A percentile compares a stretch with the other conserved stretches of the same genome.
Evolutionary conservation across 176 grass and related monocot genomes (phyloP).

Genomic region (Luzula sylvatica): DNA sequence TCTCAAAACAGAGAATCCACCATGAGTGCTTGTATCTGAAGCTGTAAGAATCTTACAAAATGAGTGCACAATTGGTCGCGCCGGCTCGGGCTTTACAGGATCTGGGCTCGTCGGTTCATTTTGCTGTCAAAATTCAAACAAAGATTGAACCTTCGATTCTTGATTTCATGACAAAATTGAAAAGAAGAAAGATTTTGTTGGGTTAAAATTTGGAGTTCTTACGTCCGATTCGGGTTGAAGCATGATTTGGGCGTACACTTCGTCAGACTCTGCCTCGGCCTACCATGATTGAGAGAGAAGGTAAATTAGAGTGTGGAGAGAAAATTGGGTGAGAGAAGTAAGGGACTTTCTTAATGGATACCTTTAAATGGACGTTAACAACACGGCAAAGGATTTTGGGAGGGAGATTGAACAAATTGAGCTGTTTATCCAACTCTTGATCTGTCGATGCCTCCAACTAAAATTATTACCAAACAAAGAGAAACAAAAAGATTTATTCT

Average conservation of each 20-base stretch:
- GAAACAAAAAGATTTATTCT: neutral
- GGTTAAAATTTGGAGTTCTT: too few species aligned
- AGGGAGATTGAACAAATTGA: conserved; percentile 56
- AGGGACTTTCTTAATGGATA: conserved; percentile 7
- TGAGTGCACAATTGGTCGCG: conserved; percentile 38
- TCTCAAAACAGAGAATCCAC: conserved; percentile 72
- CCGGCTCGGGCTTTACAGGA: conserved; percentile 25
- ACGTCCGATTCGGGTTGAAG: conserved; percentile 64
- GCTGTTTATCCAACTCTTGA: conserved; percentile 36
- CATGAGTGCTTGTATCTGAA: conserved; percentile 79
- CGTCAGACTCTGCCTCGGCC: conserved; percentile 89
- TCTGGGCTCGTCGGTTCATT: conserved; percentile 34
- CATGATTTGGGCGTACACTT: conserved; percentile 90
- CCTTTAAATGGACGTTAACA: conserved; percentile 76
- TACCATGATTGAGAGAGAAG: conserved; percentile 3
- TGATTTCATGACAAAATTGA: neutral
- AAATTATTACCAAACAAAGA: conserved; percentile 7
- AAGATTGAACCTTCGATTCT: neutral
- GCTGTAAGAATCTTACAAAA: conserved; percentile 86
- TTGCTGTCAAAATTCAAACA: conserved; percentile 33
- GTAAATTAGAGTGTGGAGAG: neutral
- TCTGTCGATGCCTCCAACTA: conserved; percentile 61
- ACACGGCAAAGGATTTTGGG: conserved; percentile 91
- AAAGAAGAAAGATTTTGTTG: neutral
- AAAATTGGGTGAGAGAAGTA: neutral